phyloP scores from a whole-genome alignment of 1,284 basidiomycete genomes.

The Schizophyllum commune region DNA sequence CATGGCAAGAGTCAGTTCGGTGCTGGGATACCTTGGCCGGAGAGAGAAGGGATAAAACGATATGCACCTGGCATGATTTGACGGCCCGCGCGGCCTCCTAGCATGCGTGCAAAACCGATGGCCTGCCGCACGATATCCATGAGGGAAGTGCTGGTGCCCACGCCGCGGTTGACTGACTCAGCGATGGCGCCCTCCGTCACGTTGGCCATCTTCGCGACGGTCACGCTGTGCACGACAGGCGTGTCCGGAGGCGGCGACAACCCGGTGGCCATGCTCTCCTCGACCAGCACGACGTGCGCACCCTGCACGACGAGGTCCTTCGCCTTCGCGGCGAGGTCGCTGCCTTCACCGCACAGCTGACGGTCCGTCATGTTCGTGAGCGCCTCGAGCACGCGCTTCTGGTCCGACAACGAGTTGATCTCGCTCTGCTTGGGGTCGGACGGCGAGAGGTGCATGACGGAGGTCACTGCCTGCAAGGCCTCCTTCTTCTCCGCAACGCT shows the following conservation, averaged over 20 bases:
- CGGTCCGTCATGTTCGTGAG: conserved; percentile 33
- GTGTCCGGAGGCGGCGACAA: conserved; percentile 27
- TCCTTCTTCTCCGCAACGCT: conserved; percentile 68
- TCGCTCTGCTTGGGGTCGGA: conserved; percentile 42
- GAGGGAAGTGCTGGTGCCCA: conserved; percentile 14
- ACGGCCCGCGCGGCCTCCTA: background rate
- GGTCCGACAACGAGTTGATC: conserved; percentile 63
- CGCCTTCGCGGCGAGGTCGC: background rate
- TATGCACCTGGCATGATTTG: background rate
- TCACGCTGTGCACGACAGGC: conserved; percentile 48
- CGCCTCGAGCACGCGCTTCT: conserved; percentile 66
- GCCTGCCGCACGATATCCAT: background rate
- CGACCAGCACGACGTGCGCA: background rate
- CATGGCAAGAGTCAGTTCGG: background rate
- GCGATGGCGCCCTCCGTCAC: conserved; percentile 70
- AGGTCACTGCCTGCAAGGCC: conserved; percentile 38
- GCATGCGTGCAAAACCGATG: background rate
- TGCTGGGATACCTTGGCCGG: background rate
- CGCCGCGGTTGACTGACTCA: conserved; percentile 61
- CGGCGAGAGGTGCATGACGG: conserved; percentile 23
- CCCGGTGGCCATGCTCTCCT: conserved; percentile 17
- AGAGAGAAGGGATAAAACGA: background rate
- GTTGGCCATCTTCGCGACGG: conserved; percentile 68
- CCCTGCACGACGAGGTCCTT: background rate
- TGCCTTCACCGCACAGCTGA: conserved; percentile 16